Base-by-base conservation (phyloP, 441 rosid species). In the Geranium incanum region DNA sequence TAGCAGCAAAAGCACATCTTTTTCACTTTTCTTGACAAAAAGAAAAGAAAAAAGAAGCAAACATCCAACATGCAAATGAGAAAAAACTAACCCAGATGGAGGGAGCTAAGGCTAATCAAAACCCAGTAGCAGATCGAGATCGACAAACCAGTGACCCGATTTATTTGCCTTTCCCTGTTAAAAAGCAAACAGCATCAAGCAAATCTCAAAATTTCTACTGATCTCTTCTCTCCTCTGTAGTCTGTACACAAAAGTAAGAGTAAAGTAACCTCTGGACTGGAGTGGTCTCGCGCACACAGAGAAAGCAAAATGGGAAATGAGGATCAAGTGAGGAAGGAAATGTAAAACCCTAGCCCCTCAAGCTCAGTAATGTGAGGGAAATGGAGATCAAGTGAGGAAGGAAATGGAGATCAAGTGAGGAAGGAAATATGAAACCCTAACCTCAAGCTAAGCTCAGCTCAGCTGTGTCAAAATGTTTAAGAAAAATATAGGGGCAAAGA, bases 31-130 rank as follows among this genome's bases (percentile, higher is more conserved):
- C 36, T 57, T 70, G 3, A 55, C 50, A 6, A n/a, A 28, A 59
- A 19, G 16, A 68, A 39, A 50, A 76, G 12, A 28, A 68, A 12
- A 41, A 18, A 64, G 16, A 45, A 39, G 39, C 13, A 65, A 52
- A 66, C 50, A 43, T 1, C 50, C 50, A 71, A 62, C 36, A 13
- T 38, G 11, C 76, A 77, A 75, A 74, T 12, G 2, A 64, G 12
- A 23, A 21, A 77, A 77, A 19, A 37, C 57, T 57, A 7, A 33
- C 16, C 65, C 13, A 43, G 50, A 43, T 43, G 13, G 50, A 59
- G 65, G 21, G 13, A 59, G 65, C 33, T 11, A 15, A 57, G 7
- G 23, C 33, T 57, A 19, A 55, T 55, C 23, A 50, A 50, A 59
- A 59, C 9, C 21, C 65, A 59, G 65, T 9, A 59, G 65, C 65